Conservation (phyloP, 1,284 basidiomycete species). For the Cutaneotrichosporon mucoides region DNA sequence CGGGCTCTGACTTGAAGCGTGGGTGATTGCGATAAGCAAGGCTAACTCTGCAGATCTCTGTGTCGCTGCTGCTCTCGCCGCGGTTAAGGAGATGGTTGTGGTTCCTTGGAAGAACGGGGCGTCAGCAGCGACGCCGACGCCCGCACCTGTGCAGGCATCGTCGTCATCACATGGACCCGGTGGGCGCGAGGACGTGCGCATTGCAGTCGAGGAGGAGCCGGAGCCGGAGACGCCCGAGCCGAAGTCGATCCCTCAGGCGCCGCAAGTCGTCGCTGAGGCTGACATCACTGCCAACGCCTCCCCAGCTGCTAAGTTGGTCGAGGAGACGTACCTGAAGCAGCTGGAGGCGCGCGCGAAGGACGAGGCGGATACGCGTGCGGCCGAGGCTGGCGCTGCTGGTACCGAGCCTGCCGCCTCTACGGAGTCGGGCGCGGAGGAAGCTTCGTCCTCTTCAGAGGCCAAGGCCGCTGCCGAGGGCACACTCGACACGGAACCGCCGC, state of each 20-base stretch:
- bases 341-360: conserved; percentile 7
- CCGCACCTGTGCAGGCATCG: neutral
- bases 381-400: neutral
- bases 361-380: conserved; percentile 1
- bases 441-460: no score
- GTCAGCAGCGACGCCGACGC: neutral
- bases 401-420: neutral
- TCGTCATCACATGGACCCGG: neutral
- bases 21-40: conserved; percentile 40
- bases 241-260: neutral
- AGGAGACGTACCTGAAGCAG: conserved; percentile 13
- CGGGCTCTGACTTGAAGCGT: conserved; percentile 92
- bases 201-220: conserved; percentile 7
- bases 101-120: conserved; percentile 62
- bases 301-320: conserved; percentile 14
- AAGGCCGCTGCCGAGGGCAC: conserved; percentile 2
- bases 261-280: neutral
- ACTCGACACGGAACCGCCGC: no score
- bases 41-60: conserved; percentile 63
- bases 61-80: conserved; percentile 79
- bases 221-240: conserved; percentile 3
- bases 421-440: neutral
- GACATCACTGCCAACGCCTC: conserved; percentile 4
- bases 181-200: conserved; percentile 7
- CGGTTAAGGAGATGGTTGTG: conserved; percentile 73